Conservation (phyloP, 176 grass and related monocot species). For the Pharus latifolius region DNA sequence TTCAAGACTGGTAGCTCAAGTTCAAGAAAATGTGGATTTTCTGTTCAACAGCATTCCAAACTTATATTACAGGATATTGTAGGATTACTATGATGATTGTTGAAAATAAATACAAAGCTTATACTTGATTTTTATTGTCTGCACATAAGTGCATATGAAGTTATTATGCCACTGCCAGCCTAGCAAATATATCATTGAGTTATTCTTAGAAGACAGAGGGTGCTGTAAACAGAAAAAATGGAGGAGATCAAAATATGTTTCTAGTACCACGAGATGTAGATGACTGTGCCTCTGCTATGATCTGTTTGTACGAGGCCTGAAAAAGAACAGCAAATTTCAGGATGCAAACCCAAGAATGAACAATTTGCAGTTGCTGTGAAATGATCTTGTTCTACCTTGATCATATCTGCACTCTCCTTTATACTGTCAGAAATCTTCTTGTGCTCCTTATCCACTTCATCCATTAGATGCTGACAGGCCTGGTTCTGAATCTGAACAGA, state of each 20-base stretch:
- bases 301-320: constrained; percentile 49
- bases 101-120: too few species aligned
- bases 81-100: too few species aligned
- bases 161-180: too few species aligned
- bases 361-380: neutral
- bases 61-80: too few species aligned
- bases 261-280: constrained; percentile 49
- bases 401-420: constrained; percentile 9
- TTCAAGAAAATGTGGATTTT: neutral
- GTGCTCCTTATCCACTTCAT: constrained; percentile 39
- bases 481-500: constrained; percentile 42
- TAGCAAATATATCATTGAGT: too few species aligned
- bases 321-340: neutral
- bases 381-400: constrained; percentile 19
- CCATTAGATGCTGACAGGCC: constrained; percentile 34
- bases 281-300: constrained; percentile 40
- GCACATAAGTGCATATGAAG: too few species aligned
- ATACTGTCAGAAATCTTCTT: constrained; percentile 39
- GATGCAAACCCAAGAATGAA: neutral
- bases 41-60: neutral
- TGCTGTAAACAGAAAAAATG: too few species aligned
- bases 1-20: too few species aligned
- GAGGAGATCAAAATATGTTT: too few species aligned
- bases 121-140: too few species aligned
- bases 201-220: too few species aligned